Base-by-base conservation (phyloP, 768 basidiomycete species). In the Suillus cothurnatus region DNA sequence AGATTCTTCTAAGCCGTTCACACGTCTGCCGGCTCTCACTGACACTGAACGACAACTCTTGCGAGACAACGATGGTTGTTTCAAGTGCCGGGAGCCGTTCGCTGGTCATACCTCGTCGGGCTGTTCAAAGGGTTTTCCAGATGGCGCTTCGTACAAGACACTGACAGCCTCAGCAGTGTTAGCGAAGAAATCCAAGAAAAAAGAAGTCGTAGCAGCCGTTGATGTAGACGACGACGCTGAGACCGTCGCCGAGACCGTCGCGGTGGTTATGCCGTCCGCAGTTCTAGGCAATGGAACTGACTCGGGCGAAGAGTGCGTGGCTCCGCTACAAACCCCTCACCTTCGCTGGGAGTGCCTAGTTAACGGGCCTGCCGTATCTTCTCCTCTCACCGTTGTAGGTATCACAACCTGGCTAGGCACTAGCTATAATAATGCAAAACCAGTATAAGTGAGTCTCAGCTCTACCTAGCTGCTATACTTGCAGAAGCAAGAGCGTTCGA, bases 71-170 rank as follows among this genome's bases (percentile, higher is more conserved):
- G 36, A 65, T 2, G 72, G 76, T 0, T 78, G 78, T 41, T 63
- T 69, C 62, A 72, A 75, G n/a, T 78, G 77, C 41, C 60, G 69
- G 0, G 0, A 6, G 17, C 1, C 11, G 4, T 36, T 36, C 11
- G 12, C 12, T 1, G 9, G 36, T 1, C 36, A 36, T 36, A 36
- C 11, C 1, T 36, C 36, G 1, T 36, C 36, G 1, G 55, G 34
- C 61, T 78, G 77, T 56, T 65, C 64, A 0, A 66, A 69, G 28
- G 69, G 66, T 1, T 75, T 71, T 50, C 75, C 74, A 0, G 38
- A 68, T 12, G 57, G 50, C 0, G 41, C 56, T 0, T 64, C 34
- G 0, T 77, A 77, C 61, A 66, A 61, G 38, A 65, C 62, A 0
- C 26, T 68, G 19, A 74, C 66, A 6, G 34, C 31, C 11, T 61